Base-by-base conservation (phyloP, 495 filamentous ascomycete species). In the Delitschia confertaspora region DNA sequence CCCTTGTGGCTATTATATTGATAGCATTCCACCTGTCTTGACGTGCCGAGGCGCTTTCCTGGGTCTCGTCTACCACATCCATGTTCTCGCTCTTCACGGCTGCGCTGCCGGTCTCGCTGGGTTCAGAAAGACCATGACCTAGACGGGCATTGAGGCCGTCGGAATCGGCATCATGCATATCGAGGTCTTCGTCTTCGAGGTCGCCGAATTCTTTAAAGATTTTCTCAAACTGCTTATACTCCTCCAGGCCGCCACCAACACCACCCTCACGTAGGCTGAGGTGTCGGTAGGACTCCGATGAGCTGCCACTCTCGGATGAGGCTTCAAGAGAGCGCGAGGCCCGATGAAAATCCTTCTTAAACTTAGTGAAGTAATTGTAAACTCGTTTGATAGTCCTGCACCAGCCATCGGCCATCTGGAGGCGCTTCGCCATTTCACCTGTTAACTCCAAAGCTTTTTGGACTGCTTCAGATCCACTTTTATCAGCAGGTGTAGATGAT, bases 331-430 rank as follows among this genome's bases (percentile, higher is more conserved):
- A 31, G 5, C 34, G 27, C 11, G 47, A 14, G 56, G 61, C 49
- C 58, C 58, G 37, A 50, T 49, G 13, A 46, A 74, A 82, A 42
- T 84, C 79, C 10, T 67, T 68, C 58, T 76, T 79, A 42, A 80
- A 77, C 14, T 64, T 71, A 14, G 69, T 63, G 55, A 82, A 85
- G 61, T 83, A 88, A 16, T 63, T 65, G 51, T 82, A 71, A 64
- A 86, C 75, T 9, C 76, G 72, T 33, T 73, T 67, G 33, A 89
- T 67, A n/a, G 81, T 79, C 20, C 62, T 65, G 51, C 79, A 77
- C 66, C 83, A 88, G 2, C 76, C 82, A 17, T 72, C 68, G 0
- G 81, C 82, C 78, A 87, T 83, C 42, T 71, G 73, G 42, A 86
- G 66, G 47, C 76, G 75, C 6, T 67, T 65, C 0, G 79, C 72